Conservation (phyloP, 73 alveolate genomes). For the Diophrys appendiculata region DNA sequence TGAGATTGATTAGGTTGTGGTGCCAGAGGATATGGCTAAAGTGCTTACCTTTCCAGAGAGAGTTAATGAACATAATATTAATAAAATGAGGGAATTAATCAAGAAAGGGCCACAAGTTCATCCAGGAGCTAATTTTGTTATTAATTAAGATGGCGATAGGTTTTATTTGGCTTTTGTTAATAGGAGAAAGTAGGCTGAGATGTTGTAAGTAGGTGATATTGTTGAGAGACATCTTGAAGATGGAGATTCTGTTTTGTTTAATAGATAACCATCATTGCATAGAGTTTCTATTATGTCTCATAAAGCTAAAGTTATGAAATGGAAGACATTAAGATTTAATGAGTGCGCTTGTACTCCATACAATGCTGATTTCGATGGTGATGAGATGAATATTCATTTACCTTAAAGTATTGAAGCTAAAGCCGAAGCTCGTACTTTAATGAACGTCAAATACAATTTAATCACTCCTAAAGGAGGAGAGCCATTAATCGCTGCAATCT, state of each 20-base stretch:
- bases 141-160: conserved; percentile 64
- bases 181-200: conserved; percentile 80
- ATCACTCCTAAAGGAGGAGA: conserved; percentile 97
- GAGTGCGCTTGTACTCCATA: conserved; percentile 99
- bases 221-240: conserved; percentile 97
- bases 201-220: conserved; percentile 92
- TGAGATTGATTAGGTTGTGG: conserved; percentile 93
- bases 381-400: conserved; percentile 99
- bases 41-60: conserved; percentile 97
- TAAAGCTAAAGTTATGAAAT: conserved; percentile 96
- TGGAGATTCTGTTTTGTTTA: conserved; percentile 97
- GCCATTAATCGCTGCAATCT: conserved; percentile 87
- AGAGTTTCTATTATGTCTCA: conserved; percentile 98
- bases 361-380: conserved; percentile 99
- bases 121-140: conserved; percentile 97
- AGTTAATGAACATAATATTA: conserved; percentile 85
- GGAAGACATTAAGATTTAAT: conserved; percentile 98
- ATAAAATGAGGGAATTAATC: conserved; percentile 78
- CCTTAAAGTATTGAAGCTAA: conserved; percentile 99
- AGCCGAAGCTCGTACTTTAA: conserved; percentile 91
- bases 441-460: conserved; percentile 90
- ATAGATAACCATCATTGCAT: conserved; percentile 99
- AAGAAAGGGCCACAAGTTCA: conserved; percentile 91
- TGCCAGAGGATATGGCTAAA: conserved; percentile 98
- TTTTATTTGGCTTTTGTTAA: conserved; percentile 64